Conservation (phyloP, 202 grass and related monocot genomes). For the Schoenoplectus tabernaemontani region DNA sequence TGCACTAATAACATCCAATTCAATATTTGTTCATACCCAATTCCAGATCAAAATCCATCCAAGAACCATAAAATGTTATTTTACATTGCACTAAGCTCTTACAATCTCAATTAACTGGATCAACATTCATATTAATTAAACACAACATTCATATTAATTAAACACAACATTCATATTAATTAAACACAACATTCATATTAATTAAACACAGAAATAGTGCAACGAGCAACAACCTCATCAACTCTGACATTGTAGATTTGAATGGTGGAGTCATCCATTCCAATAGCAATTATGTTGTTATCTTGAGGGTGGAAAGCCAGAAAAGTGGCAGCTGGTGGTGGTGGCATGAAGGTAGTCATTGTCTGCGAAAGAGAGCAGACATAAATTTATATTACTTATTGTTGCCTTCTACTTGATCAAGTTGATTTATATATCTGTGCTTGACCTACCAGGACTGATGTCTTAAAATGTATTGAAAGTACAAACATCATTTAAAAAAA, state of each 20-base stretch:
- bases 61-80: not conserved
- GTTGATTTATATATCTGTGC: not conserved
- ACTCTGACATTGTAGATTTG: constrained; percentile 96
- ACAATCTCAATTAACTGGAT: not conserved
- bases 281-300: constrained; percentile 98
- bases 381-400: not conserved
- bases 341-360: constrained; percentile 97
- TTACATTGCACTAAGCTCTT: not conserved
- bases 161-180: too few relatives aligned
- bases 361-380: constrained; percentile 31
- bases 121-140: not conserved
- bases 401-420: not conserved
- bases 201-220: not conserved
- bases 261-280: constrained; percentile 97
- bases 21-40: not conserved
- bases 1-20: not conserved
- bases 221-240: constrained; percentile 63
- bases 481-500: not conserved
- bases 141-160: too few relatives aligned
- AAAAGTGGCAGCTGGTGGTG: constrained; percentile 88
- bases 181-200: constrained; percentile 1
- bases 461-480: not conserved
- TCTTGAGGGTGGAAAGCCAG: constrained; percentile 96
- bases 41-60: not conserved
- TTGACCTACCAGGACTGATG: not conserved